Percentiles rank a stretch among this genome's conserved stretches.
Evolutionary conservation across 495 filamentous ascomycete species (phyloP).

Genomic region (Penicillium desertorum): DNA sequence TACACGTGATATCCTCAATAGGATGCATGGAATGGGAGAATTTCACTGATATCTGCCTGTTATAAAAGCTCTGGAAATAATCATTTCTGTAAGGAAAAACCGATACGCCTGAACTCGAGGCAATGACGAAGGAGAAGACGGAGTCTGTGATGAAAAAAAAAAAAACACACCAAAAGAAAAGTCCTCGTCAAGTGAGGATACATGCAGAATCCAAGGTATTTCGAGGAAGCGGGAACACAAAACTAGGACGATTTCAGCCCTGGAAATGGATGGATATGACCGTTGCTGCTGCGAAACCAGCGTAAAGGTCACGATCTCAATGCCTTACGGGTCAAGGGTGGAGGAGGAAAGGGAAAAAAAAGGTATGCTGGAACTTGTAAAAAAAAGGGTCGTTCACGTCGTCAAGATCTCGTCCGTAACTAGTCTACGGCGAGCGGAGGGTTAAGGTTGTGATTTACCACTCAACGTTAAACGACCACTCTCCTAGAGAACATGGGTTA

Average conservation of each 20-base stretch:
- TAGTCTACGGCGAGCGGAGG: background rate
- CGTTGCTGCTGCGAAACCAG: background rate
- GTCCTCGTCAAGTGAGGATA: background rate
- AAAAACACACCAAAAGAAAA: slow-evolving; percentile 13
- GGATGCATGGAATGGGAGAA: background rate
- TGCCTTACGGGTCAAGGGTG: background rate
- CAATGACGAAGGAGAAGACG: background rate
- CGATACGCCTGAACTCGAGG: background rate
- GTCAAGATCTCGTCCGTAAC: slow-evolving; percentile 25
- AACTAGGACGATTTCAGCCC: background rate
- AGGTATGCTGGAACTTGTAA: slow-evolving; percentile 6
- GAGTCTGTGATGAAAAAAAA: background rate
- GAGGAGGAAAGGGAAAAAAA: background rate
- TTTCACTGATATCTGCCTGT: background rate
- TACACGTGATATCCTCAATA: background rate
- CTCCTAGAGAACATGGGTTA: slow-evolving; percentile 28
- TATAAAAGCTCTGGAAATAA: background rate
- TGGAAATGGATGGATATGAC: background rate
- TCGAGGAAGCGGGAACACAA: background rate
- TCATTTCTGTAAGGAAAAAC: background rate
- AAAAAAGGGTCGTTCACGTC: slow-evolving; percentile 36
- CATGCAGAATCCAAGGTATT: background rate
- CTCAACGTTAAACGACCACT: slow-evolving; percentile 48
- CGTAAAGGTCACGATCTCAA: background rate
- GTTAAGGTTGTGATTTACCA: slow-evolving; percentile 30